Evolutionary conservation across 2,329 filamentous ascomycete species (phyloP).

Genomic region (Neocatenulostroma microsporum): DNA sequence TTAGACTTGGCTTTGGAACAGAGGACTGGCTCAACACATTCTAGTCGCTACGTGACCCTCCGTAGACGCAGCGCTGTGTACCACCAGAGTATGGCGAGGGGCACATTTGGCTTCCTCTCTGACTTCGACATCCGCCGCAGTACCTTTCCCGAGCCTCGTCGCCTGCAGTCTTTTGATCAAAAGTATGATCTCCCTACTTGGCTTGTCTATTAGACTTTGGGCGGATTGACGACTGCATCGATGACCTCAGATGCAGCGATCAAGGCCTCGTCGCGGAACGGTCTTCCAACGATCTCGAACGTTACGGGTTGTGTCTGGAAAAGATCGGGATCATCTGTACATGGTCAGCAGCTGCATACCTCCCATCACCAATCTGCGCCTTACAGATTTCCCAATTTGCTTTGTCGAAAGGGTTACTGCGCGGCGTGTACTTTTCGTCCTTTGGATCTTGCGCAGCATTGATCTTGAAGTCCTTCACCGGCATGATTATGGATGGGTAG

Average conservation of each 20-base stretch:
- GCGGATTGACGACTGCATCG: slow-evolving; percentile 9
- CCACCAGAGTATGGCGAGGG: too few species aligned
- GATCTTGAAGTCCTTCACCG: slow-evolving; percentile 38
- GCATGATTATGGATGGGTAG: slow-evolving; percentile 55
- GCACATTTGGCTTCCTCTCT: too few species aligned
- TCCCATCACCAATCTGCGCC: not conserved
- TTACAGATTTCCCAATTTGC: slow-evolving; percentile 12
- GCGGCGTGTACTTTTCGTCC: slow-evolving; percentile 26
- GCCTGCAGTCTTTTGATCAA: too few species aligned
- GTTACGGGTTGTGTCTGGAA: slow-evolving; percentile 11
- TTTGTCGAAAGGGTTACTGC: slow-evolving; percentile 9
- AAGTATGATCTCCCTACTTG: too few species aligned
- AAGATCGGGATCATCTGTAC: slow-evolving; percentile 9
- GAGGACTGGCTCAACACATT: slow-evolving; percentile 1
- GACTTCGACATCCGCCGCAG: too few species aligned
- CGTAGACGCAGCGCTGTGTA: too few species aligned
- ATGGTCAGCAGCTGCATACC: not conserved
- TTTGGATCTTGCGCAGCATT: slow-evolving; percentile 35
- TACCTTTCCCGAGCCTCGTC: too few species aligned
- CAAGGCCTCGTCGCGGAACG: slow-evolving; percentile 9
- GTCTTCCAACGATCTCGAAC: slow-evolving; percentile 11
- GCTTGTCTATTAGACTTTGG: too few species aligned
- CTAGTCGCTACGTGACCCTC: not conserved
- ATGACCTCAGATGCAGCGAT: slow-evolving; percentile 6
- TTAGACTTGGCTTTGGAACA: not conserved